A percentile compares a stretch with the other conserved stretches of the same genome.
Conservation (phyloP, 208 protist species). For the Ichthyophonus hoferi region DNA sequence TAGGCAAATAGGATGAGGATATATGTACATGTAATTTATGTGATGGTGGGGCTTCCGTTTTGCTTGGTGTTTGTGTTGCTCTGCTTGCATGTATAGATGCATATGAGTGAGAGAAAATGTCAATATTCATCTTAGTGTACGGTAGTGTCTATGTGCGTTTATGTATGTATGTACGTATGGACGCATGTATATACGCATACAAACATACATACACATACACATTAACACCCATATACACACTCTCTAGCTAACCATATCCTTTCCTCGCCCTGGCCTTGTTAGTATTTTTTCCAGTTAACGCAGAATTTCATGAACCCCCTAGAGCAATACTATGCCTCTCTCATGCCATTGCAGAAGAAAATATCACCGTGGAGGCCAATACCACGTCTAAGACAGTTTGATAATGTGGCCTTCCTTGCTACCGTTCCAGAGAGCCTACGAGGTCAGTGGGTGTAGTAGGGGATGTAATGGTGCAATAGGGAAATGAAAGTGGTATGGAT, state of each 20-base stretch:
- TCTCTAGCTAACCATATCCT: not conserved
- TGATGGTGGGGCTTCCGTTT: no score
- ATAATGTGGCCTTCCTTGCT: not conserved
- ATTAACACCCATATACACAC: not conserved
- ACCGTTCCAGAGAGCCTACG: not conserved
- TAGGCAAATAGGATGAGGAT: no score
- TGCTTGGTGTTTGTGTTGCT: no score
- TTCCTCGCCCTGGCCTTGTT: not conserved
- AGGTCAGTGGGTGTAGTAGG: no score
- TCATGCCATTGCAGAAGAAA: conserved; percentile 22
- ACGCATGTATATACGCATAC: not conserved
- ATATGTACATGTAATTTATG: no score
- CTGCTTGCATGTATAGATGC: no score
- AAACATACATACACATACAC: not conserved
- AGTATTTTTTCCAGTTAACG: conserved; percentile 10
- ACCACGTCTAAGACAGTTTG: not conserved
- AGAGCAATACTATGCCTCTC: conserved; percentile 36
- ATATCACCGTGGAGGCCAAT: conserved; percentile 23
- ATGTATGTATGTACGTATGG: not conserved
- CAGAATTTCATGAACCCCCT: conserved; percentile 32
- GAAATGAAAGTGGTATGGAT: no score
- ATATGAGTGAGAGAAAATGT: no score
- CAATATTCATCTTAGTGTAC: no score
- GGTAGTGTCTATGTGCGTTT: not conserved
- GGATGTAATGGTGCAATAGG: no score